These are phyloP conservation scores for Colletotrichum lindemuthianum DNA, from an alignment of 2,329 filamentous ascomycete genomes.

Conservation along the genomic window DNA sequence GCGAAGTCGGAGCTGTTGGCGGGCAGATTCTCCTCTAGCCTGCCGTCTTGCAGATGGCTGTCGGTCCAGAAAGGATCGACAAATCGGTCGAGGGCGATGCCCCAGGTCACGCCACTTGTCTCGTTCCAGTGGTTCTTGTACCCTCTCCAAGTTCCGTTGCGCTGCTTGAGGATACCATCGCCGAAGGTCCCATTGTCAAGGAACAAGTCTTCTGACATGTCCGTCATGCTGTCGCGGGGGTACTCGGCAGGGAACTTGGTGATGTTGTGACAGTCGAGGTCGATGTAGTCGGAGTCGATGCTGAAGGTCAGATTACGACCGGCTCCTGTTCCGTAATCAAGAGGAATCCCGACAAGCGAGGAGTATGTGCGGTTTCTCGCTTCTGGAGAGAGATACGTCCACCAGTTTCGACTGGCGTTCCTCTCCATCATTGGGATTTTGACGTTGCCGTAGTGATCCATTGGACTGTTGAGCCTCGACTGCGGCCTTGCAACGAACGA, in stretches of 20 bases:
- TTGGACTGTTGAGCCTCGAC: conserved; percentile 32
- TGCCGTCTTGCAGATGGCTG: neutral
- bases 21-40: neutral
- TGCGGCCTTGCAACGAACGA: conserved; percentile 38
- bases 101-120: conserved; percentile 3
- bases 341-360: conserved; percentile 14
- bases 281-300: conserved; percentile 23
- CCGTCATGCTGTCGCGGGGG: neutral
- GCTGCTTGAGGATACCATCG: conserved; percentile 1
- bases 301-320: conserved; percentile 6
- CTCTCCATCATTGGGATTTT: conserved; percentile 40
- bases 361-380: neutral
- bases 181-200: neutral
- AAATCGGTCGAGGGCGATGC: conserved; percentile 1
- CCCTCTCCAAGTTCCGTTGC: neutral
- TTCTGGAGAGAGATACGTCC: neutral
- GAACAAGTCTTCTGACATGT: neutral
- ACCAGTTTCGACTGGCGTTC: neutral
- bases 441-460: conserved; percentile 43
- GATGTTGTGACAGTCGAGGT: conserved; percentile 16
- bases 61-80: neutral
- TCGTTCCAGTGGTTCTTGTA: neutral
- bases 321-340: neutral
- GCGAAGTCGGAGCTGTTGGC: neutral
- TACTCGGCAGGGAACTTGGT: neutral